Percentiles rank a stretch among this genome's conserved stretches.
These are phyloP conservation scores for Wickerhamomyces sp. DNA, from an alignment of 1,139 yeast species.

Conservation along the genomic window DNA sequence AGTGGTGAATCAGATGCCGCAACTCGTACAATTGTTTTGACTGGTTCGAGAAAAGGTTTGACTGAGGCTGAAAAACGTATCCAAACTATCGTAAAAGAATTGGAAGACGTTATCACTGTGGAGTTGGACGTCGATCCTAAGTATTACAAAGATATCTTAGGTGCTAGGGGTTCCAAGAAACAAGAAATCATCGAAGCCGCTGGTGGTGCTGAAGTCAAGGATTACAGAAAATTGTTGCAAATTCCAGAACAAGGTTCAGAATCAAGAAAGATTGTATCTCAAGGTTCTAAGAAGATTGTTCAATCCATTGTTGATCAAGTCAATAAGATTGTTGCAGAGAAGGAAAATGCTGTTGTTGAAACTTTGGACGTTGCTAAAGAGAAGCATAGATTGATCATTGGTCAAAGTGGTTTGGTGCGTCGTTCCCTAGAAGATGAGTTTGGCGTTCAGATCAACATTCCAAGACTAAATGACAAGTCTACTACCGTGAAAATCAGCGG, in stretches of 20 bases:
- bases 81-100: constrained; percentile 57
- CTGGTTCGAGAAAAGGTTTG: constrained; percentile 80
- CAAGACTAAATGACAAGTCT: constrained; percentile 51
- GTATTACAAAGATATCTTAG: constrained; percentile 76
- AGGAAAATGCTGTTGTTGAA: constrained; percentile 57
- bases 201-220: constrained; percentile 52
- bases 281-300: constrained; percentile 76
- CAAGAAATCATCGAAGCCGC: constrained; percentile 74
- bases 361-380: constrained; percentile 62
- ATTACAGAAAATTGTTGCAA: constrained; percentile 53
- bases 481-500: constrained; percentile 44
- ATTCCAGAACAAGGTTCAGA: constrained; percentile 72
- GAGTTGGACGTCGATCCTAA: constrained; percentile 69
- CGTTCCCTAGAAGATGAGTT: constrained; percentile 68
- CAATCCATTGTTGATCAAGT: constrained; percentile 63
- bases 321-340: constrained; percentile 56
- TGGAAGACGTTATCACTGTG: constrained; percentile 59
- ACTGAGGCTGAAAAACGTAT: constrained; percentile 67
- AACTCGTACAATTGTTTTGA: constrained; percentile 58
- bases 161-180: constrained; percentile 73
- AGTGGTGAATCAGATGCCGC: constrained; percentile 36
- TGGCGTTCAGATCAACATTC: constrained; percentile 61
- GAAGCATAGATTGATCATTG: constrained; percentile 74
- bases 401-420: constrained; percentile 76
- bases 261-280: constrained; percentile 55